Conservation (phyloP, 129 eudicot genomes). For the Escallonia rubra region DNA sequence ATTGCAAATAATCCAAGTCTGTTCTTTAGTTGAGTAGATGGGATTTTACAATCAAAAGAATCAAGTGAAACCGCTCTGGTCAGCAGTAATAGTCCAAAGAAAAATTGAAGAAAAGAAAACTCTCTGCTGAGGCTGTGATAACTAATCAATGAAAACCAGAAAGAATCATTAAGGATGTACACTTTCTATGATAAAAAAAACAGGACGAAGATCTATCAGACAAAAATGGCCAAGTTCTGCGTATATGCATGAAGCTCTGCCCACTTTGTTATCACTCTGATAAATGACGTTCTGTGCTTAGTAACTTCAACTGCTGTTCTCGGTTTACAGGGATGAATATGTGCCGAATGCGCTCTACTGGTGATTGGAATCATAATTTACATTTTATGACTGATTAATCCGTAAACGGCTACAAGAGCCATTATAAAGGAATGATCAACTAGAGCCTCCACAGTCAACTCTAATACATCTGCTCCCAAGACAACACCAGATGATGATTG, state of each 20-base stretch:
- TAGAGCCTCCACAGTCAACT: conserved; percentile 50
- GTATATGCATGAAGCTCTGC: not conserved
- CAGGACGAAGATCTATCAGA: not conserved
- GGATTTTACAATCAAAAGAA: no score
- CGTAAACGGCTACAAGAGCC: conserved; percentile 63
- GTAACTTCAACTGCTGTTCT: not conserved
- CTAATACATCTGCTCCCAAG: conserved; percentile 60
- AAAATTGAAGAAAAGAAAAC: no score
- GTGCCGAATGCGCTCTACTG: not conserved
- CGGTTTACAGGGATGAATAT: not conserved
- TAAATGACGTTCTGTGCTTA: not conserved
- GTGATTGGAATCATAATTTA: conserved; percentile 16
- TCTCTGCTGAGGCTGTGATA: no score
- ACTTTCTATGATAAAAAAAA: not conserved
- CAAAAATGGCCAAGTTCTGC: not conserved
- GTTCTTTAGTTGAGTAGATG: no score
- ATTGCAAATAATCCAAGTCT: no score
- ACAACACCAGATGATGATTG: conserved; percentile 46
- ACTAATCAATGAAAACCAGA: no score
- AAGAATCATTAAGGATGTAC: no score
- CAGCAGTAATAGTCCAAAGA: no score
- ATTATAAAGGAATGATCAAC: conserved; percentile 57
- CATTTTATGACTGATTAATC: conserved; percentile 47
- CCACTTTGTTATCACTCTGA: no score
- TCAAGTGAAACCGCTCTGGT: no score